Conservation (phyloP, 148 eudicot species). For the Spergularia bocconei region DNA sequence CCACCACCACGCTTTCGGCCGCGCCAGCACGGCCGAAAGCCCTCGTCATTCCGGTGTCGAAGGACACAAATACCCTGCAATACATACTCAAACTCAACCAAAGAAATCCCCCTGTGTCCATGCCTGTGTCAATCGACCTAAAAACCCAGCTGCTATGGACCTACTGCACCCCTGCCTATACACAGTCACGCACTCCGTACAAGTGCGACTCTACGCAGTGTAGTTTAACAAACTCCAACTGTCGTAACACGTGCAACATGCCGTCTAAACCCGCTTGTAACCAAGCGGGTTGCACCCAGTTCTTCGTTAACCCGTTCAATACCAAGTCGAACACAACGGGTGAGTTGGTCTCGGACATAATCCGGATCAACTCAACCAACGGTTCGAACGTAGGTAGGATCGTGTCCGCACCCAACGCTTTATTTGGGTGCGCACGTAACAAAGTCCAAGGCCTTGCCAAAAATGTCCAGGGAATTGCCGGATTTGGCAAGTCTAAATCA, state of each 20-base stretch:
- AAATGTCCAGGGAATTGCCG: slow-evolving; percentile 44
- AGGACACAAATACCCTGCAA: slow-evolving; percentile 23
- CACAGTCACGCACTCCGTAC: slow-evolving; percentile 3
- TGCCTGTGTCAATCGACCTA: slow-evolving; percentile 12
- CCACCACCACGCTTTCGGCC: slow-evolving; percentile 5
- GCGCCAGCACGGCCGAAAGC: slow-evolving; percentile 15
- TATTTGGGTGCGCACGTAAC: slow-evolving; percentile 33
- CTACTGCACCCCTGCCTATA: slow-evolving; percentile 3
- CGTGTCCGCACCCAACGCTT: slow-evolving; percentile 24
- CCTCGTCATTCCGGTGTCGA: slow-evolving; percentile 6
- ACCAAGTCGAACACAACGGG: slow-evolving; percentile 24
- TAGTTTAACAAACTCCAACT: slow-evolving; percentile 16
- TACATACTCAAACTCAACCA: slow-evolving; percentile 19
- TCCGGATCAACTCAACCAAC: slow-evolving; percentile 35
- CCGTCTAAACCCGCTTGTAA: slow-evolving; percentile 2
- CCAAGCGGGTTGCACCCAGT: slow-evolving; percentile 24
- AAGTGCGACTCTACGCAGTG: slow-evolving; percentile 12
- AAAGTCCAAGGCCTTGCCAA: slow-evolving; percentile 32
- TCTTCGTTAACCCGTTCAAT: slow-evolving; percentile 32
- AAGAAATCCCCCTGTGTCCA: slow-evolving; percentile 16
- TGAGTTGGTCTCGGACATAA: slow-evolving; percentile 30
- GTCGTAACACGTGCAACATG: neutral
- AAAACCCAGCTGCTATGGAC: slow-evolving; percentile 12
- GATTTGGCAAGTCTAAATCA: slow-evolving; percentile 33
- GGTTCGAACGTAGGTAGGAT: slow-evolving; percentile 34